Percentiles rank a stretch among this genome's conserved stretches.
Conservation (phyloP, 1,284 basidiomycete species). For the Trametes pubescens region DNA sequence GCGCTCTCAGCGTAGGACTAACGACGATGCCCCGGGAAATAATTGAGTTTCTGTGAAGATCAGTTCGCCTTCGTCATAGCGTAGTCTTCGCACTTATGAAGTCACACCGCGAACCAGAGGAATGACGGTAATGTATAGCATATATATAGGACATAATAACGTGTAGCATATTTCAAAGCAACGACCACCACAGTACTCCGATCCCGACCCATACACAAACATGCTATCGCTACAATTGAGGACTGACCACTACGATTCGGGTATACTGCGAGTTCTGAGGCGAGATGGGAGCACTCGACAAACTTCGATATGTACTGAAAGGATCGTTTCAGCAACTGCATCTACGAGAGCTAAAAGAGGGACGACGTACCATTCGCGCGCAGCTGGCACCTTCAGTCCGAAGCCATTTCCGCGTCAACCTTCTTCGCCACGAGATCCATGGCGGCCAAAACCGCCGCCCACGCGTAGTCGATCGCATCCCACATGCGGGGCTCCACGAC, state of each 20-base stretch:
- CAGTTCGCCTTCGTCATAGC: no score
- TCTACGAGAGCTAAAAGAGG: not conserved
- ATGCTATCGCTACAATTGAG: constrained; percentile 19
- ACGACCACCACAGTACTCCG: no score
- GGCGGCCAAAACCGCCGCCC: constrained; percentile 24
- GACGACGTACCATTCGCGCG: not conserved
- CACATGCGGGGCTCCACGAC: constrained; percentile 31
- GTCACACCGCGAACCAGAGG: not conserved
- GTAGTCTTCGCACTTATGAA: no score
- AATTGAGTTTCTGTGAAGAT: no score
- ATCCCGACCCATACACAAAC: constrained; percentile 5
- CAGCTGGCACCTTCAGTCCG: not conserved
- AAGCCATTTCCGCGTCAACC: not conserved
- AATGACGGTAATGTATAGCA: no score
- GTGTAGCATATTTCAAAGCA: not conserved
- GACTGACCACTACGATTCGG: not conserved
- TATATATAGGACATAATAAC: not conserved
- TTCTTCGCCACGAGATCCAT: constrained; percentile 20
- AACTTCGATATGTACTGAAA: no score
- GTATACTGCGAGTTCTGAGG: not conserved
- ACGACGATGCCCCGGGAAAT: no score
- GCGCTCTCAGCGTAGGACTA: no score
- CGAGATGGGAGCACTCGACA: not conserved
- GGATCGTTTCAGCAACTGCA: no score
- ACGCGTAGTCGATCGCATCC: constrained; percentile 28